Conservation (phyloP, 1,284 basidiomycete genomes). For the Rhodotorula sp. region DNA sequence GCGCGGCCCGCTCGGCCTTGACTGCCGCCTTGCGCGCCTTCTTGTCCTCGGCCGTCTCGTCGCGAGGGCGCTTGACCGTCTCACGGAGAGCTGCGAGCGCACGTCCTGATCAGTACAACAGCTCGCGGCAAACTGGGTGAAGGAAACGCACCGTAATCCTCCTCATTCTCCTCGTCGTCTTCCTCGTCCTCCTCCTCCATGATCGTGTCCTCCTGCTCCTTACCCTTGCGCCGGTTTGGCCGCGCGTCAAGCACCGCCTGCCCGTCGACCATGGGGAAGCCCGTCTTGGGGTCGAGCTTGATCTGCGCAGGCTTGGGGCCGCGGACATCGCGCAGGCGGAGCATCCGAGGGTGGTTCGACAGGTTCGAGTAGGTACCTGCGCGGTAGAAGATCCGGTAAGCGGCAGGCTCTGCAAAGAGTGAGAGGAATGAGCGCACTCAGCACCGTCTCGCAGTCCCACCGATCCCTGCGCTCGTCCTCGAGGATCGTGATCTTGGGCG, state of each 20-base stretch:
- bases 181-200: constrained; percentile 37
- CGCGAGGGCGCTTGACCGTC: constrained; percentile 65
- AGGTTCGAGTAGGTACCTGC: constrained; percentile 91
- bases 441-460: constrained; percentile 93
- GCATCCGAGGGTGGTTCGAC: constrained; percentile 88
- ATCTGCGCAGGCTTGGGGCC: constrained; percentile 59
- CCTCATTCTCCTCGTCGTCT: constrained; percentile 37
- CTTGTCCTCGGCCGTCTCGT: constrained; percentile 83
- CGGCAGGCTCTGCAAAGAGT: no score
- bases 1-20: constrained; percentile 71
- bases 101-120: no score
- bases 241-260: constrained; percentile 29
- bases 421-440: constrained; percentile 62
- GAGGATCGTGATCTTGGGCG: constrained; percentile 44
- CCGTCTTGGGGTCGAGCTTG: constrained; percentile 69
- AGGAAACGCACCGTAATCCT: constrained; percentile 30
- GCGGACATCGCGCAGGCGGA: constrained; percentile 61
- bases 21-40: constrained; percentile 83
- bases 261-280: constrained; percentile 63
- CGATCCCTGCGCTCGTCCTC: constrained; percentile 62
- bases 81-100: constrained; percentile 24
- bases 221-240: constrained; percentile 39
- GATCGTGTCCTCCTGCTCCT: constrained; percentile 37
- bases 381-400: not conserved
- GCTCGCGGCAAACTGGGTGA: not conserved